Evolutionary conservation across 495 filamentous ascomycete genomes (phyloP).

Genomic region (Neurospora sublineolata): DNA sequence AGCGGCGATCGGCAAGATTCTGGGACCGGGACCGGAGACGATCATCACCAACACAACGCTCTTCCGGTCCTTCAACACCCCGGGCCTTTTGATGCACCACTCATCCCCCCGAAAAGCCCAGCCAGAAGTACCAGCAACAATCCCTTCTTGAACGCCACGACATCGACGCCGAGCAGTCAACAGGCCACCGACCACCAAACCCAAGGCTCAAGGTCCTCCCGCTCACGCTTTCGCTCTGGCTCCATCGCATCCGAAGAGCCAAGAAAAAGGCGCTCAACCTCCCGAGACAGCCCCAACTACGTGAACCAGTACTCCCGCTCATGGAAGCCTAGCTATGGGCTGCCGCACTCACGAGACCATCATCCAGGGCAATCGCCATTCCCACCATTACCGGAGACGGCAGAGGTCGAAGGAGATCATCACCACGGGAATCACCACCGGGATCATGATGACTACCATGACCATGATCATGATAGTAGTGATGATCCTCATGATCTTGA

Average conservation of each 20-base stretch:
- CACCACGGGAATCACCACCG: background rate
- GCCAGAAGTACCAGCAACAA: background rate
- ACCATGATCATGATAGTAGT: background rate
- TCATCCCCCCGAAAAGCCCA: background rate
- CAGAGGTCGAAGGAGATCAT: background rate
- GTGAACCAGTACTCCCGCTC: background rate
- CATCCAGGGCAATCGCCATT: background rate
- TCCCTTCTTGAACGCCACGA: background rate
- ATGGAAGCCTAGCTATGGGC: background rate
- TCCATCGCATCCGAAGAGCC: background rate
- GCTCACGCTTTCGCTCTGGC: background rate
- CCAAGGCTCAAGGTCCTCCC: background rate
- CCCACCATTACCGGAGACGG: background rate
- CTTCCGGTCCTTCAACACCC: background rate
- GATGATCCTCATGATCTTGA: background rate
- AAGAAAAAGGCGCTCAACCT: background rate
- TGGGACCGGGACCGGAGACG: background rate
- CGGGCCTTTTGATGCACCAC: background rate
- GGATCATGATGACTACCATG: background rate
- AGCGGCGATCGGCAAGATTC: background rate
- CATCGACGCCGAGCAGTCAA: background rate
- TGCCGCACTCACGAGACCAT: background rate
- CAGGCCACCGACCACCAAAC: background rate
- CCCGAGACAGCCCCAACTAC: background rate
- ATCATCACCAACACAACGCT: background rate